Evolutionary conservation across 108 stramenopile genomes (phyloP).

Genomic region (Fragilaria crotonensis): DNA sequence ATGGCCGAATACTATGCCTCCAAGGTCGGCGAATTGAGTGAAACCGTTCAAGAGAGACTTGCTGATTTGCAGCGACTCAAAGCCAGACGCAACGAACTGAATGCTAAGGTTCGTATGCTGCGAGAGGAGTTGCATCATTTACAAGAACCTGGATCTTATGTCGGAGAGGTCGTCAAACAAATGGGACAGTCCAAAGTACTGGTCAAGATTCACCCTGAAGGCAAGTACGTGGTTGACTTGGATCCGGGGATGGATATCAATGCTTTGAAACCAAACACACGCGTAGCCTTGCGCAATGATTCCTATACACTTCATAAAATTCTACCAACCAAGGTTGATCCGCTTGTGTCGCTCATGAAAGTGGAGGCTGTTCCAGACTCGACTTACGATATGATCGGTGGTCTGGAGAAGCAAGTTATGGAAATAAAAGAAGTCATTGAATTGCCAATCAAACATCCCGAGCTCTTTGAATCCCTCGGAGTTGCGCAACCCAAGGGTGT

Average conservation of each 20-base stretch:
- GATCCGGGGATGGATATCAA: constrained; percentile 97
- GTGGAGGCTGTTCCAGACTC: constrained; percentile 99
- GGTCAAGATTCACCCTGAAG: constrained; percentile 98
- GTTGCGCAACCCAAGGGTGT: constrained; percentile 99
- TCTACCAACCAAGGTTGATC: constrained; percentile 98
- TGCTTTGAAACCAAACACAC: constrained; percentile 94
- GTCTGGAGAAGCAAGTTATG: constrained; percentile 98
- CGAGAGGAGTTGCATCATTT: constrained; percentile 97
- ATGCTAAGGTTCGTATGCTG: constrained; percentile 93
- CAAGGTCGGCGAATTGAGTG: constrained; percentile 62
- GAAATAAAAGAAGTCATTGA: constrained; percentile 99
- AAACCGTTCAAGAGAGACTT: constrained; percentile 67
- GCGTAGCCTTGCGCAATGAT: constrained; percentile 97
- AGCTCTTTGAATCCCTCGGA: constrained; percentile 96
- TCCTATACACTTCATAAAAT: constrained; percentile 98
- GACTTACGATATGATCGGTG: constrained; percentile 99
- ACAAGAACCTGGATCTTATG: constrained; percentile 97
- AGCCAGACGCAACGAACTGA: constrained; percentile 96
- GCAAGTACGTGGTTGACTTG: constrained; percentile 98
- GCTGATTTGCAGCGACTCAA: constrained; percentile 89
- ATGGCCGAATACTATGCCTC: constrained; percentile 72
- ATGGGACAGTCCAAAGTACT: constrained; percentile 99
- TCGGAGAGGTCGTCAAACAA: constrained; percentile 99
- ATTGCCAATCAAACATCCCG: constrained; percentile 99
- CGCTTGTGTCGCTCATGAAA: constrained; percentile 97